Conservation (phyloP, 139 green algal species). For the Yamagishiella unicocca region DNA sequence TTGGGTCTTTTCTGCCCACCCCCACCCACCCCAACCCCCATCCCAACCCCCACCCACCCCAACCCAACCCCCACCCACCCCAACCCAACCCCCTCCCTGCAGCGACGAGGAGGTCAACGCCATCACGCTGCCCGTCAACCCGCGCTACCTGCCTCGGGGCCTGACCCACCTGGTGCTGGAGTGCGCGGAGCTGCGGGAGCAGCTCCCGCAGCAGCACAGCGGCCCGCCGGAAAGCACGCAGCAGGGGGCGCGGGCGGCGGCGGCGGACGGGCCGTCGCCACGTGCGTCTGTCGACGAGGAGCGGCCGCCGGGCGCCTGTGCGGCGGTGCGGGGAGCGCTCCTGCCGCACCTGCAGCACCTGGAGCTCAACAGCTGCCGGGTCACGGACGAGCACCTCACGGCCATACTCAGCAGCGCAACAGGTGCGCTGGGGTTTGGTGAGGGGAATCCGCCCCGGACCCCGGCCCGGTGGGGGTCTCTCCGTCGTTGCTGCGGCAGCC, state of each 20-base stretch:
- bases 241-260: background rate
- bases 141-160: conserved; percentile 15
- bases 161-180: conserved; percentile 26
- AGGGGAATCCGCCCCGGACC: no score
- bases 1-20: no score
- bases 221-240: no score
- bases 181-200: background rate
- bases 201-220: background rate
- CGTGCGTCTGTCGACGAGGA: background rate
- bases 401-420: background rate
- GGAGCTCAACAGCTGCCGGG: conserved; percentile 12
- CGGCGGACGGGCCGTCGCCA: background rate
- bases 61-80: no score
- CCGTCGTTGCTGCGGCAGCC: no score
- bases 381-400: background rate
- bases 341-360: conserved; percentile 23
- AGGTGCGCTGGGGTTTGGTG: background rate
- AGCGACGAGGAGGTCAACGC: conserved; percentile 1
- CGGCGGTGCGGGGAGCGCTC: background rate
- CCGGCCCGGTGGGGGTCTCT: no score
- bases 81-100: background rate
- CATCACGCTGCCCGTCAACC: conserved; percentile 16
- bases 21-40: no score
- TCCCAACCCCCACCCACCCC: no score
- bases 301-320: background rate